Conservation (phyloP, 2,329 filamentous ascomycete species). For the Colletotrichum sansevieriae region DNA sequence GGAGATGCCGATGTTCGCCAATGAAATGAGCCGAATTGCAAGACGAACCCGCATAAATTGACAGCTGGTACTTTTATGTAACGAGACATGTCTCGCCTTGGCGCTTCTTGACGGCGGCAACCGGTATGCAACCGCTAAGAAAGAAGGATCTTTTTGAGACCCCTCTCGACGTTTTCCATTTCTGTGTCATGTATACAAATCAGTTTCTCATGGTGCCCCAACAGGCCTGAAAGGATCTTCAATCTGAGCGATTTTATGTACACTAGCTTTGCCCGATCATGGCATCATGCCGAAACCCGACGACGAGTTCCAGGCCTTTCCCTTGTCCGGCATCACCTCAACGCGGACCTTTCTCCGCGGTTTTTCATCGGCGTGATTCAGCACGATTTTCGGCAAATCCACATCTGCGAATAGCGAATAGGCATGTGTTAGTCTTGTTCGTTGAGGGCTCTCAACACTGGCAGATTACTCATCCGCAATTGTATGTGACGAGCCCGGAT, state of each 20-base stretch:
- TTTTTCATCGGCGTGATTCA: neutral
- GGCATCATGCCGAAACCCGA: slow-evolving; percentile 18
- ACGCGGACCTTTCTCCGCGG: slow-evolving; percentile 15
- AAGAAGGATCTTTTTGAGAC: neutral
- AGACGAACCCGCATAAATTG: slow-evolving; percentile 1
- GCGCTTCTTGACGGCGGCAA: slow-evolving; percentile 17
- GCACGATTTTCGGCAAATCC: slow-evolving; percentile 1
- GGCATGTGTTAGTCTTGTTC: slow-evolving; percentile 20
- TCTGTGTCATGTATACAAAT: neutral
- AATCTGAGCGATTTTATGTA: slow-evolving; percentile 30
- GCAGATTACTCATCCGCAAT: neutral
- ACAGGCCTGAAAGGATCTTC: slow-evolving; percentile 17
- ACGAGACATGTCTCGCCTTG: slow-evolving; percentile 9
- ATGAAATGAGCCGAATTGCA: slow-evolving; percentile 6
- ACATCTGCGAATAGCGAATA: neutral
- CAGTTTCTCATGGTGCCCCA: neutral
- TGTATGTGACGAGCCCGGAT: slow-evolving; percentile 11
- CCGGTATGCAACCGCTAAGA: slow-evolving; percentile 11
- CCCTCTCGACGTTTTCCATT: slow-evolving; percentile 5
- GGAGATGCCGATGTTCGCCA: slow-evolving; percentile 1
- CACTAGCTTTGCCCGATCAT: neutral
- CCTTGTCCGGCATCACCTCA: neutral
- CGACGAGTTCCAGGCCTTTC: slow-evolving; percentile 9
- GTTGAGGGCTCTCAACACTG: neutral
- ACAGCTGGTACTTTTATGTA: slow-evolving; percentile 30